These are phyloP conservation scores for Lecanoromycetidae sp. DNA, from an alignment of 2,329 filamentous ascomycete species.

Conservation along the genomic window DNA sequence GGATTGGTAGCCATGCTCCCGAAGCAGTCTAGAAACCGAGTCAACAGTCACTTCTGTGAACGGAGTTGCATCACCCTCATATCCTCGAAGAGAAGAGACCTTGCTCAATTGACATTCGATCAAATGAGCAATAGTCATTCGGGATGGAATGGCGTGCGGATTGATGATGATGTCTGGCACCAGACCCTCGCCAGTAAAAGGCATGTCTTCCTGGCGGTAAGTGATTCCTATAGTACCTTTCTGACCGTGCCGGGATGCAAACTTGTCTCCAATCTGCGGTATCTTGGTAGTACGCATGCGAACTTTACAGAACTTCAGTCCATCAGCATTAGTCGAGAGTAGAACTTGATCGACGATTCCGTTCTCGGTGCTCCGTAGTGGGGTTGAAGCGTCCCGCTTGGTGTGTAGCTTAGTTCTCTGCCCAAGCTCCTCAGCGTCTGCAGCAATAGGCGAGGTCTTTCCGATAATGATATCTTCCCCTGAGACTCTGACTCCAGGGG, in stretches of 20 bases:
- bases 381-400: slow-evolving; percentile 91
- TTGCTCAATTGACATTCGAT: slow-evolving; percentile 97
- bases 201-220: slow-evolving; percentile 97
- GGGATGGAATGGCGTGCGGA: slow-evolving; percentile 96
- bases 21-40: slow-evolving; percentile 73
- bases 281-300: slow-evolving; percentile 95
- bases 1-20: slow-evolving; percentile 86
- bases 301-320: slow-evolving; percentile 92
- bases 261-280: slow-evolving; percentile 97
- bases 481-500: slow-evolving; percentile 84
- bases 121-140: slow-evolving; percentile 99
- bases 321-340: slow-evolving; percentile 87
- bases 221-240: slow-evolving; percentile 99
- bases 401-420: slow-evolving; percentile 81
- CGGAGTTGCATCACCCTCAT: slow-evolving; percentile 93
- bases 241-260: slow-evolving; percentile 96
- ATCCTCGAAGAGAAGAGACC: slow-evolving; percentile 81
- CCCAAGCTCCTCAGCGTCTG: slow-evolving; percentile 85
- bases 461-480: slow-evolving; percentile 99
- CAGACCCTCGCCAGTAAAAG: slow-evolving; percentile 83
- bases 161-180: slow-evolving; percentile 97
- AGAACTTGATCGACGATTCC: slow-evolving; percentile 92
- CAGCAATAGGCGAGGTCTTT: slow-evolving; percentile 89
- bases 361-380: slow-evolving; percentile 86
- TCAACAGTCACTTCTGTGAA: slow-evolving; percentile 98